Evolutionary conservation across 139 green algal genomes (phyloP).

Genomic region (Gonium pectorale): DNA sequence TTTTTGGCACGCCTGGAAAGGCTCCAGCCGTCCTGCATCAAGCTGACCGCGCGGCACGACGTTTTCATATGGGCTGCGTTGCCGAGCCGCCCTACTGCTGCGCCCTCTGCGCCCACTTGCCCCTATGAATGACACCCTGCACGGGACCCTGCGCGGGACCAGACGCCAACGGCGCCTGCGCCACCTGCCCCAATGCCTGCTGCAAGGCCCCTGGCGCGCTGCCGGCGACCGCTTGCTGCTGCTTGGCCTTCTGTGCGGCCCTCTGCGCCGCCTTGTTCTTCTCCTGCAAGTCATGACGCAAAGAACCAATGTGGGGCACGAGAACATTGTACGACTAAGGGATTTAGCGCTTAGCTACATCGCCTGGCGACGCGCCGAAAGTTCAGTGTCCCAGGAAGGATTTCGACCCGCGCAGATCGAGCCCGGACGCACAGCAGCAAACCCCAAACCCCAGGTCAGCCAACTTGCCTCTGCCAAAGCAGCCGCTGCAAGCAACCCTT

Average conservation of each 20-base stretch:
- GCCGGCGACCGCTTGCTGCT: background rate
- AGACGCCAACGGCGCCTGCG: background rate
- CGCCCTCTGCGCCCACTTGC: slow-evolving; percentile 26
- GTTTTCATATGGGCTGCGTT: no score
- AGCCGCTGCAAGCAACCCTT: slow-evolving; percentile 41
- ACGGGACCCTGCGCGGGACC: background rate
- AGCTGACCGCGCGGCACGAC: no score
- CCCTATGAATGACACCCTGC: slow-evolving; percentile 39
- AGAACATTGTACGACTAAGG: no score
- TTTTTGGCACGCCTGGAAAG: no score
- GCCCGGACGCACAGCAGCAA: no score
- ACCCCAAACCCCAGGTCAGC: no score
- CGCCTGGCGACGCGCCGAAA: no score
- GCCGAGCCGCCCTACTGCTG: slow-evolving; percentile 21
- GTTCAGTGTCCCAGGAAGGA: no score
- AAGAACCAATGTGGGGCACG: no score
- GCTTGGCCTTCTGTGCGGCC: background rate
- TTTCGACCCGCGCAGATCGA: no score
- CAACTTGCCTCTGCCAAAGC: slow-evolving; percentile 1
- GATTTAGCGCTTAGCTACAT: no score
- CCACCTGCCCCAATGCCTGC: background rate
- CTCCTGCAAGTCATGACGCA: background rate
- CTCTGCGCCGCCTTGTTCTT: slow-evolving; percentile 18
- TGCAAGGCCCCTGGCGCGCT: background rate
- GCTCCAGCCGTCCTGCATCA: no score